Base-by-base conservation (phyloP, 2,329 filamentous ascomycete species). In the Colletotrichum destructivum region DNA sequence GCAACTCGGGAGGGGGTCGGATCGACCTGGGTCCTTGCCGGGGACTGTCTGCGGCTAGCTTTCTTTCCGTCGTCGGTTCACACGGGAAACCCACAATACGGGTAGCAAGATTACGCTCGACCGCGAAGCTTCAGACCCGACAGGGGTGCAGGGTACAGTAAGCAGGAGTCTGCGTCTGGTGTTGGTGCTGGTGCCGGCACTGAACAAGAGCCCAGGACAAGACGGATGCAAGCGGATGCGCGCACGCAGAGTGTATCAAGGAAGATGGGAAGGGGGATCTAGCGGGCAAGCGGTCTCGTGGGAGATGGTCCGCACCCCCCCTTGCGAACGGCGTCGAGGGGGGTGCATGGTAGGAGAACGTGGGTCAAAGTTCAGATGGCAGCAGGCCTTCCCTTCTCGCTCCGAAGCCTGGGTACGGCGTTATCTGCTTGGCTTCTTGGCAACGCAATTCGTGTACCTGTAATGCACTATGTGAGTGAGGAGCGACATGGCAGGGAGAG, bases 31-130 rank as follows among this genome's bases (percentile, higher is more conserved):
- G 66, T 71, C 66, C 67, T 70, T 71, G 67, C 66, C 62, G 66
- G 72, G 72, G 61, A 66, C n/a, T 66, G 63, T 73, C 55, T 72
- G 72, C 72, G 72, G 74, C 73, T 72, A 57, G 70, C 62, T 63
- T 60, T 66, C 70, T 59, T 74, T 74, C 74, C 74, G 74, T 73
- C 62, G 71, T 63, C 74, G 66, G 74, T 62, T 70, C 56, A 67
- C 62, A 68, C 66, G 73, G 66, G 54, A 63, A 63, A 65, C 42
- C 62, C 74, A 65, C 70, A 61, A 74, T 74, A 69, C 72, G 61
- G 59, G 56, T 64, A 70, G 49, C 66, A 70, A 71, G 40, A 70
- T 73, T 26, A 68, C 63, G 71, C 68, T 72, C 71, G 71, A 72
- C 71, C 68, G 46, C 55, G 23, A 60, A 74, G 70, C 72, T 73